phyloP scores from a whole-genome alignment of 139 green algal species.

The Chlamydomonas eustigma region DNA sequence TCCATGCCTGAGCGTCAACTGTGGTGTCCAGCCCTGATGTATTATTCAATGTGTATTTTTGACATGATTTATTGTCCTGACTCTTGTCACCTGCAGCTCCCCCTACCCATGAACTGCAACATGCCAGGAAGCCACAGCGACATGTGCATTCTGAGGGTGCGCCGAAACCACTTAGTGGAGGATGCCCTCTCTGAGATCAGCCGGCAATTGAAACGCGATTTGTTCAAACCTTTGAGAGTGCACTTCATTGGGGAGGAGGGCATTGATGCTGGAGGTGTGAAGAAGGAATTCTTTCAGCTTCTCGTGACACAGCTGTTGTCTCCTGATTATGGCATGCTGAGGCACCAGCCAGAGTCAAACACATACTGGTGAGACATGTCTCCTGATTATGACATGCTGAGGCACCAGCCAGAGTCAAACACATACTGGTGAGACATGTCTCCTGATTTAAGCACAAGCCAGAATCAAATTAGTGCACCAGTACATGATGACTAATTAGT shows the following conservation, averaged over 20 bases:
- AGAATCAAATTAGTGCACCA: no score
- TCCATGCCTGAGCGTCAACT: no score
- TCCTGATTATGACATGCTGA: no score
- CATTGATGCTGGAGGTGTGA: slow-evolving; percentile 76
- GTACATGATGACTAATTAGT: no score
- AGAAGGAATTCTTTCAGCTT: slow-evolving; percentile 91
- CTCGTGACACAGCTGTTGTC: slow-evolving; percentile 81
- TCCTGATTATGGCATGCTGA: slow-evolving; percentile 86
- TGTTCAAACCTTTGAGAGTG: slow-evolving; percentile 91
- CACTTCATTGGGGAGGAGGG: slow-evolving; percentile 96
- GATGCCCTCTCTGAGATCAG: slow-evolving; percentile 86
- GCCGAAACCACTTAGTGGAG: slow-evolving; percentile 79
- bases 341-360: slow-evolving; percentile 58
- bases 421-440: no score
- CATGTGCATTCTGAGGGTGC: slow-evolving; percentile 87
- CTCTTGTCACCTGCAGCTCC: slow-evolving; percentile 19
- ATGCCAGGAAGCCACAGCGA: slow-evolving; percentile 71
- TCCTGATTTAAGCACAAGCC: no score
- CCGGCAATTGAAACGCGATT: slow-evolving; percentile 58
- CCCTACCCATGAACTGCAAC: slow-evolving; percentile 36
- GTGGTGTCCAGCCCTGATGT: no score
- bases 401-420: no score
- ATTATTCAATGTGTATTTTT: no score
- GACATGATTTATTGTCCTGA: no score
- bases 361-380: slow-evolving; percentile 87